Base-by-base conservation (phyloP, 306 rosid species). In the Fagus crenata region DNA sequence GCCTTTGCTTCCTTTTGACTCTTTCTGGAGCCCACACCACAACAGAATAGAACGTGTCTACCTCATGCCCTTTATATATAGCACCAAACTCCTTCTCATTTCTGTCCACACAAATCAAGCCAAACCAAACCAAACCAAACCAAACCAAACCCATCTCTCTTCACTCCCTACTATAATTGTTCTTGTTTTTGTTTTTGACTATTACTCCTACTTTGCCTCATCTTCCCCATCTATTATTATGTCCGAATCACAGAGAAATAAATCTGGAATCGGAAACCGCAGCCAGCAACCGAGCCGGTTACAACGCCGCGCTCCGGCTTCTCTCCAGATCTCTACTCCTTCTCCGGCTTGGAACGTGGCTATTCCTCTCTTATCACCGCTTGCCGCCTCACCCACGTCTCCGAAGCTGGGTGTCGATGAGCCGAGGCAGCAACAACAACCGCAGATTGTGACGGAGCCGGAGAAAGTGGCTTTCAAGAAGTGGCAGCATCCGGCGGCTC, bases 401-500 rank as follows among this genome's bases (percentile, higher is more conserved):
- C 77, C 87, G 18, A 76, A 79, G n/a, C 37, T 51, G 6, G 33
- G 63, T 5, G 36, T 1, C 35, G 84, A 74, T 33, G 85, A 84
- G 0, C 28, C 54, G 59, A 41, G 75, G 46, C 86, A 73, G 41
- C 81, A 68, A 6, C 84, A 73, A 36, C 63, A 69, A 71, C 80
- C 51, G 13, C 84, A 74, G 12, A 82, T 75, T 32, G 60, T 14
- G 9, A 49, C 77, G 28, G 90, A 81, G 41, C 32, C 87, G 14
- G 95, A 89, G 70, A 88, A 84, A 63, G 74, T 70, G 36, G 82
- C 75, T 15, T 89, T 91, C 67, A 87, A 89, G 77, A 95, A 75
- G 73, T 92, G 99, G 99, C 97, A 92, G 85, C 99, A 92, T 75
- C 99, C 97, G 77, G 99, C 99, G 8, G 96, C 97, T 6, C 97